Evolutionary conservation across 2,329 filamentous ascomycete genomes (phyloP), one percentile per base, ranked within the genome.

Genomic region (Juglanconis juglandina): DNA sequence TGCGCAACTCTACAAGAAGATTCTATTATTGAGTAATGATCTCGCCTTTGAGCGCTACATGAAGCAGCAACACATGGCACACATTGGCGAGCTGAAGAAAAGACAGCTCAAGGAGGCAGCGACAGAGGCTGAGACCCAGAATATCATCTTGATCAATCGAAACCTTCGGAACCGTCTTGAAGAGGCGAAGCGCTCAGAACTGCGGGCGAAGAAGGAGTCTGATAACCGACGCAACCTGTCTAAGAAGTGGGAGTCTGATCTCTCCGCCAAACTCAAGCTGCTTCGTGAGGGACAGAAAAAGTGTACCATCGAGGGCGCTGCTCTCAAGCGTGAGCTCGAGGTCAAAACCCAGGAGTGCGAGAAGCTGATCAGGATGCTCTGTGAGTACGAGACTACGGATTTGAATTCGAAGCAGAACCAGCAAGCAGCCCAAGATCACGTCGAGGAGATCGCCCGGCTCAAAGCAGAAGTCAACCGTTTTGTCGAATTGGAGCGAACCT

Each of bases 31-130:
- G 10, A 86, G 88, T 49, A 95, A 93, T 63, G 90, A 95, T 67
- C 78, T 95, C 48, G 90, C 89, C 65, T 95, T 94, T 68, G 91
- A 95, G 71, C 82, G 89, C 33, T 94, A 92, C 72, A 81, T 94
- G 68, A 94, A 93, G 70, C 86, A 92, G 65, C 91, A 95, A 68
- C 91, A 94, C 71, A 84, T 93, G 65, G 84, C 87, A 2, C 90
- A 94, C 61, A 93, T 95, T 69, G 90, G 90, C 1, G 89, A 91
- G 68, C 75, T 95, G 47, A 87, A 90, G 66, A 82, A 89, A 13
- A 87, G 87, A 63, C 87, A 92, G 61, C 85, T 94, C 64, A 85
- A 85, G 65, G 89, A 93, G 71, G 89, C 89, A 7, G 89, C 90
- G 1, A 88, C 86, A 1, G 91, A 94, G 70, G 90, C 91, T 0